Evolutionary conservation across 257 asterid species (phyloP).

Genomic region (Capsicum pubescens): DNA sequence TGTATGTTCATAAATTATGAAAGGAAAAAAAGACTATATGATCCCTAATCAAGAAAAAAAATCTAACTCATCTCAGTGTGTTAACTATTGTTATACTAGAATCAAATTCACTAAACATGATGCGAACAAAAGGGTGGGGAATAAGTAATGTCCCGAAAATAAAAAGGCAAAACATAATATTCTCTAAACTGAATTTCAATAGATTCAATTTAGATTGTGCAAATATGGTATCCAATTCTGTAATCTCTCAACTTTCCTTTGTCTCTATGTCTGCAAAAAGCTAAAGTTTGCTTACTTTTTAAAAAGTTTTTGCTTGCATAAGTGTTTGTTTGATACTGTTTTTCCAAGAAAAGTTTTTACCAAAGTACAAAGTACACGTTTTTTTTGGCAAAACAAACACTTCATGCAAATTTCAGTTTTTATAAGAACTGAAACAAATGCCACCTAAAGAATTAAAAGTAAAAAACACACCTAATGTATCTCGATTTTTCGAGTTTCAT

Average conservation of each 20-base stretch:
- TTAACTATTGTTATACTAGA: neutral
- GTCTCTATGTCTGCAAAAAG: neutral
- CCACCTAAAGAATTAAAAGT: neutral
- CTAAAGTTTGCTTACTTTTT: neutral
- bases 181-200: conserved; percentile 4
- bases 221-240: neutral
- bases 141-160: neutral
- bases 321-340: conserved; percentile 6
- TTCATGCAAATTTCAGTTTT: neutral
- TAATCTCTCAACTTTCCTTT: neutral
- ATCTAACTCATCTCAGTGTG: neutral
- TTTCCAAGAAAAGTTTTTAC: neutral
- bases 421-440: neutral
- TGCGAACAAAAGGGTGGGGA: conserved; percentile 16
- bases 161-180: neutral
- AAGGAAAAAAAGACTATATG: neutral
- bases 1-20: neutral
- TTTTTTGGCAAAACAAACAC: neutral
- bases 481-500: too few species aligned
- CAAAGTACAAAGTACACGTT: too few species aligned
- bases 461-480: too few species aligned
- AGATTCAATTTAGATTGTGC: conserved; percentile 23
- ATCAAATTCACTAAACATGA: neutral
- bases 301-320: neutral
- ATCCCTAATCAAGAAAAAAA: neutral